Base-by-base conservation (phyloP, 148 eudicot genomes). In the Vaccinium macrocarpon region DNA sequence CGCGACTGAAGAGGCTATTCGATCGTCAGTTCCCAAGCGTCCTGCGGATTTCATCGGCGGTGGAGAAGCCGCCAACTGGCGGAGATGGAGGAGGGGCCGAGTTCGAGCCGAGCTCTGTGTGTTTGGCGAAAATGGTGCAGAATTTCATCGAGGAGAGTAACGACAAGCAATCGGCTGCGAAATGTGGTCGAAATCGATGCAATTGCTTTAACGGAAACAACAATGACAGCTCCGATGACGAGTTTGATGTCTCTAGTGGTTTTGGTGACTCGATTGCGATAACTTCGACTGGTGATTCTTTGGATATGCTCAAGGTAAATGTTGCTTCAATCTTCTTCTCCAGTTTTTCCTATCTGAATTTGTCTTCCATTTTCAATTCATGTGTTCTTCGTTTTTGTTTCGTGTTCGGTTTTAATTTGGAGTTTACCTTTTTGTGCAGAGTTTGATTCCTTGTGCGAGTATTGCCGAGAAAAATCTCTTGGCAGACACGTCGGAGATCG, bases 191-290 rank as follows among this genome's bases (percentile, higher is more conserved):
- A 0, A 90, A 88, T 82, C 90, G 94, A 25, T 93, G 96, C 85
- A 91, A 93, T 77, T 93, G 96, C 88, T 93, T 93, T 74, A 93
- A 91, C 79, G 91, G 91, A 18, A 91, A 88, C 86, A 84, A 62
- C 70, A 90, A 86, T 62, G 94, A 91, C 80, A 90, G 89, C 84
- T 91, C 94, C 61, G 93, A 91, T 38, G 96, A 93, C 42, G 96
- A 93, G 51, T 87, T 89, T 42, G 96, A 87, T 70, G 56, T 88
- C 29, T 83, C 75, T 56, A 48, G 56, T 77, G 87, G 86, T 2
- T 87, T 87, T 38, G 61, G 81, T 14, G 90, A 89, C 55, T 79
- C 86, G 4, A 52, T 79, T 52, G 42, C 87, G 0, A 21, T 85
- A 6, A 87, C 88, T 56, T 84, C 86, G 0, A 84, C 56, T 76